Evolutionary conservation across 805 yeast genomes (phyloP).

Genomic region (Debaryomyces maramus): DNA sequence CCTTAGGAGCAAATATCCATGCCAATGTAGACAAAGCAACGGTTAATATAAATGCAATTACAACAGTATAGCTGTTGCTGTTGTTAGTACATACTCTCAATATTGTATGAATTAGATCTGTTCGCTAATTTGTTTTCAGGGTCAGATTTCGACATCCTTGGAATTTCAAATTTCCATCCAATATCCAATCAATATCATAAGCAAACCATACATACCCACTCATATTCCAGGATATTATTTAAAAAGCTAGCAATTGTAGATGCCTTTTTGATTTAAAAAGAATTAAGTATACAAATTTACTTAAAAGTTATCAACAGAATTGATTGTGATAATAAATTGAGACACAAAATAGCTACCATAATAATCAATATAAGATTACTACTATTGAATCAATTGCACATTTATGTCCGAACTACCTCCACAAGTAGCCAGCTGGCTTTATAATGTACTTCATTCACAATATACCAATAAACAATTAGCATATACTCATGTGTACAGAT

Average conservation of each 20-base stretch:
- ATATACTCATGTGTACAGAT: constrained; percentile 62
- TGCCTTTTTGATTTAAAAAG: too few relatives aligned
- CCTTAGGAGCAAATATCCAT: constrained; percentile 86
- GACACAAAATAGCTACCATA: neutral
- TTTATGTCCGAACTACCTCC: constrained; percentile 27
- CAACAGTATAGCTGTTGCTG: constrained; percentile 62
- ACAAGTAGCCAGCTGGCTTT: constrained; percentile 41
- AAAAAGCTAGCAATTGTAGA: too few relatives aligned
- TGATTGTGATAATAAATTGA: neutral
- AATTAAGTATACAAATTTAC: too few relatives aligned
- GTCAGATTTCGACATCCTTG: neutral
- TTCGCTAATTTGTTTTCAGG: neutral
- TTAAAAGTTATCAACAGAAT: neutral
- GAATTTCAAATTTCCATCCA: neutral
- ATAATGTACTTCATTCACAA: constrained; percentile 46
- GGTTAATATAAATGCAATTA: constrained; percentile 60
- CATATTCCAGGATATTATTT: constrained; percentile 8
- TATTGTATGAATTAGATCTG: neutral
- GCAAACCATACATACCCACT: constrained; percentile 19
- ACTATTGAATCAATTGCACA: too few relatives aligned
- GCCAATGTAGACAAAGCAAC: constrained; percentile 60
- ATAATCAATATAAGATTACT: too few relatives aligned
- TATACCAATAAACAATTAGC: constrained; percentile 57
- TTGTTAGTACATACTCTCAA: constrained; percentile 14
- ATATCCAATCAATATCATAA: neutral